A percentile compares a stretch with the other conserved stretches of the same genome.
Evolutionary conservation across 768 basidiomycete species (phyloP).

Genomic region (Saitozyma sp.): DNA sequence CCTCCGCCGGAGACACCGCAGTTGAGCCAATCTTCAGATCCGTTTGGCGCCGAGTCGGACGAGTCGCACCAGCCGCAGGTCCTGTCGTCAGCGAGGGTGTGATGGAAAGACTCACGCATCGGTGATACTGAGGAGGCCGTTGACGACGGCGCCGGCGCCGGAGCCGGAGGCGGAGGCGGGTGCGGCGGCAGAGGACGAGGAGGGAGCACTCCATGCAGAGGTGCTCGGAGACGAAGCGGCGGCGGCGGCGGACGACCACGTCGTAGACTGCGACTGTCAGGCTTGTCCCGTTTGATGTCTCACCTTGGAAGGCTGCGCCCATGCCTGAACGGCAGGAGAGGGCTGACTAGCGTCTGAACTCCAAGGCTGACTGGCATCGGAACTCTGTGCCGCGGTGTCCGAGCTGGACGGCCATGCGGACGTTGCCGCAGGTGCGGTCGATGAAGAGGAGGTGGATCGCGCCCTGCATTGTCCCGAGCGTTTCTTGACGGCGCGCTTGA

Average conservation of each 20-base stretch:
- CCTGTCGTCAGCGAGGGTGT: constrained; percentile 7
- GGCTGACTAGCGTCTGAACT: no score
- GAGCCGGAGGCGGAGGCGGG: neutral
- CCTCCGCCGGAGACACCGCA: constrained; percentile 67
- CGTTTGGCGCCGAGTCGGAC: constrained; percentile 48
- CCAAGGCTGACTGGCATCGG: no score
- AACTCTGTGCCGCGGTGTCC: no score
- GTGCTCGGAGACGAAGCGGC: no score
- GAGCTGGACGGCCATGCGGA: constrained; percentile 1
- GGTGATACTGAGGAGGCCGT: constrained; percentile 18
- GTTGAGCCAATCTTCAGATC: constrained; percentile 66
- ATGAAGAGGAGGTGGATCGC: constrained; percentile 14
- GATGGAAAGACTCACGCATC: constrained; percentile 14
- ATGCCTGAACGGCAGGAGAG: no score
- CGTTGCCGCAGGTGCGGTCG: constrained; percentile 1
- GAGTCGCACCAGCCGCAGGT: constrained; percentile 42
- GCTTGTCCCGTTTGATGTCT: no score
- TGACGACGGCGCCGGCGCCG: constrained; percentile 3
- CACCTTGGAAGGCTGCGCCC: no score
- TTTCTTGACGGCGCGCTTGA: constrained; percentile 32
- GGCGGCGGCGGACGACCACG: no score
- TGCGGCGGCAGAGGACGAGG: constrained; percentile 7
- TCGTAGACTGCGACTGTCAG: no score
- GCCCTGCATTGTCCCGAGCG: constrained; percentile 31
- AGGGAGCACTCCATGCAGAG: constrained; percentile 1